Evolutionary conservation across 148 eudicot genomes (phyloP).

Genomic region (Fagopyrum esculentum): DNA sequence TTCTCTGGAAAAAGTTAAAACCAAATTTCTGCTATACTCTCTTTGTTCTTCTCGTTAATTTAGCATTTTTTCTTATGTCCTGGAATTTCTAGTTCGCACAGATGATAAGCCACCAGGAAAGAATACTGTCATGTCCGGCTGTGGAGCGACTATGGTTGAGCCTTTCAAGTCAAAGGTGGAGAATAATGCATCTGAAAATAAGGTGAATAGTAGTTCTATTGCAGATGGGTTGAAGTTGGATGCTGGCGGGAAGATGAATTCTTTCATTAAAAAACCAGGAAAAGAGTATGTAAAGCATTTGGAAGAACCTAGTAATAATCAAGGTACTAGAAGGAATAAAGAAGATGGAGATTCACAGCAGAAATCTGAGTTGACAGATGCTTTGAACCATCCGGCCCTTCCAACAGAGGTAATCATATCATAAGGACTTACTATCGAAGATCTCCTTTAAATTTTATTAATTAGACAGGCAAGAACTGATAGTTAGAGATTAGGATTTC

Average conservation of each 20-base stretch:
- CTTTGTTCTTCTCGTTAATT: conserved; percentile 11
- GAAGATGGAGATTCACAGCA: conserved; percentile 24
- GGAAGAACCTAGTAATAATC: conserved; percentile 35
- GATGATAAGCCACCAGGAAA: conserved; percentile 32
- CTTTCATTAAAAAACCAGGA: conserved; percentile 32
- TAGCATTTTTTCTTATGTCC: conserved; percentile 7
- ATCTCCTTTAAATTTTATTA: neutral
- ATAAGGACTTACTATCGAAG: neutral
- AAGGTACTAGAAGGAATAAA: conserved; percentile 24
- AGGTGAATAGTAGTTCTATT: conserved; percentile 29
- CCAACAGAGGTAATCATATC: conserved; percentile 60
- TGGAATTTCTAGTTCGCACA: conserved; percentile 36
- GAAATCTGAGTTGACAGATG: conserved; percentile 35
- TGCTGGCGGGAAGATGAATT: conserved; percentile 22
- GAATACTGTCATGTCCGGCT: conserved; percentile 24
- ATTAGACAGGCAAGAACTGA: neutral
- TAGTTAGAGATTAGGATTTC: neutral
- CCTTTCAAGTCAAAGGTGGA: conserved; percentile 34
- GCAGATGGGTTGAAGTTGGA: conserved; percentile 34
- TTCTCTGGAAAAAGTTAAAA: conserved; percentile 30
- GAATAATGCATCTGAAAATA: conserved; percentile 30
- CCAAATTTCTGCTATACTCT: neutral
- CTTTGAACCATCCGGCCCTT: conserved; percentile 48
- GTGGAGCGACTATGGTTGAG: conserved; percentile 31
- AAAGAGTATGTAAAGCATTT: conserved; percentile 29